Percentiles rank a stretch among this genome's conserved stretches.
These are phyloP conservation scores for Didymosphaeria variabile DNA, from an alignment of 2,329 filamentous ascomycete genomes.

Conservation along the genomic window DNA sequence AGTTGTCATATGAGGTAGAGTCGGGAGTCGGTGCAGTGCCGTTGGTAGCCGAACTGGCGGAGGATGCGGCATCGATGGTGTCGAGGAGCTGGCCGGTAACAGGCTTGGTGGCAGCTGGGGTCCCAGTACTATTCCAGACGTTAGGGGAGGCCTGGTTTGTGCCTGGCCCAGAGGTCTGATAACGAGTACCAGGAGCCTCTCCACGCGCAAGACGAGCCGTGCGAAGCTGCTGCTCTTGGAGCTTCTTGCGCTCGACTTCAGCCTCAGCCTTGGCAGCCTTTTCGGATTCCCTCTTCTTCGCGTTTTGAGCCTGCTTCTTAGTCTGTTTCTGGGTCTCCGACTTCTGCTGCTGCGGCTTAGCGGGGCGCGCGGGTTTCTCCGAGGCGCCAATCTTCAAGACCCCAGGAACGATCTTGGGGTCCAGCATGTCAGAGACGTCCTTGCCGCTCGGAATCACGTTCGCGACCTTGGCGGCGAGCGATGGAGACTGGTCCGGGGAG, in stretches of 20 bases:
- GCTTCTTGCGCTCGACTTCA: constrained; percentile 78
- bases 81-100: constrained; percentile 54
- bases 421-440: constrained; percentile 92
- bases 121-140: constrained; percentile 59
- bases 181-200: constrained; percentile 81
- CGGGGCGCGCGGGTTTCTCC: constrained; percentile 64
- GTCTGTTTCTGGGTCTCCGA: constrained; percentile 69
- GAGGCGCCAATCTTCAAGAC: constrained; percentile 80
- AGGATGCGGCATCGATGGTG: constrained; percentile 59
- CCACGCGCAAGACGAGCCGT: constrained; percentile 83
- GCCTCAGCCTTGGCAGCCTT: constrained; percentile 78
- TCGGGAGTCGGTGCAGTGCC: constrained; percentile 52
- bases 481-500: constrained; percentile 74
- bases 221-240: constrained; percentile 84
- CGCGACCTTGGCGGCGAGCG: constrained; percentile 52
- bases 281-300: constrained; percentile 83
- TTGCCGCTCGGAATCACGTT: constrained; percentile 63
- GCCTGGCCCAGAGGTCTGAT: no score
- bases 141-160: constrained; percentile 59
- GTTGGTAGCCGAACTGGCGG: constrained; percentile 51
- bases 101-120: constrained; percentile 33
- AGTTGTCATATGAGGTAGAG: constrained; percentile 55
- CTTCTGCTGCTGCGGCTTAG: constrained; percentile 70
- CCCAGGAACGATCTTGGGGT: constrained; percentile 74
- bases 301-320: constrained; percentile 96